Evolutionary conservation across 139 green algal genomes (phyloP).

Genomic region (Chlorella sp.): DNA sequence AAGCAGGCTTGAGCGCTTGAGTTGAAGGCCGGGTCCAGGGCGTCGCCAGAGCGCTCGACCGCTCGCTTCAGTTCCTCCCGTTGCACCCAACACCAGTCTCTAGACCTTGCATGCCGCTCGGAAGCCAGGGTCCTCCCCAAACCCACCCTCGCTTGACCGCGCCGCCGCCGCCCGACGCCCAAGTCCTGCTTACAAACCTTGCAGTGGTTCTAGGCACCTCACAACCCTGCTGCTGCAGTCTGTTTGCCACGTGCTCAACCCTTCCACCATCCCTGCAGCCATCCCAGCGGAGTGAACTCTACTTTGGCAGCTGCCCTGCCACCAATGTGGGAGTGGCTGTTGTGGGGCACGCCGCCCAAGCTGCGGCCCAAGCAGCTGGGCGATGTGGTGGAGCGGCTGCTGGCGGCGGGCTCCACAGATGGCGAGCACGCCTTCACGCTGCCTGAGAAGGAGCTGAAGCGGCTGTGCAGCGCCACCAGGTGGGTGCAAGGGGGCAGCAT

Average conservation of each 20-base stretch:
- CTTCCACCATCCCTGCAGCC: too few relatives aligned
- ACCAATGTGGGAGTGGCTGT: slow-evolving; percentile 1
- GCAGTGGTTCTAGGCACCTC: neutral
- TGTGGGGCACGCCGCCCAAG: neutral
- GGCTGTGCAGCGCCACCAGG: slow-evolving; percentile 13
- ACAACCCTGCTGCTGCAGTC: neutral
- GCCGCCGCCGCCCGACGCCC: too few relatives aligned
- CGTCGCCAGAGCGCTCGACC: too few relatives aligned
- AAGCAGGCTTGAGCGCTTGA: too few relatives aligned
- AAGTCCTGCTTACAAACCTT: neutral
- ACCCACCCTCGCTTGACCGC: too few relatives aligned
- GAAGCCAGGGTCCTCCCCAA: too few relatives aligned
- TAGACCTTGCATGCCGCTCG: too few relatives aligned
- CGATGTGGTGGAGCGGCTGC: neutral
- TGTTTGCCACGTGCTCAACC: neutral
- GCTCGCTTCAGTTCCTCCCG: too few relatives aligned
- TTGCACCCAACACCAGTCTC: too few relatives aligned
- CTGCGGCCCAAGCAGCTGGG: neutral
- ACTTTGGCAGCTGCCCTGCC: neutral
- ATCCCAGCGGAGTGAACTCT: too few relatives aligned
- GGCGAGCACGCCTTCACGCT: neutral
- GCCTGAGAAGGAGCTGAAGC: slow-evolving; percentile 5
- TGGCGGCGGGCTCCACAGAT: neutral
- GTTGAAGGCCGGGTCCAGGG: too few relatives aligned
- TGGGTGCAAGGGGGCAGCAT: neutral